Base-by-base conservation (phyloP, 2,329 filamentous ascomycete species). In the Scedosporium dehoogii region DNA sequence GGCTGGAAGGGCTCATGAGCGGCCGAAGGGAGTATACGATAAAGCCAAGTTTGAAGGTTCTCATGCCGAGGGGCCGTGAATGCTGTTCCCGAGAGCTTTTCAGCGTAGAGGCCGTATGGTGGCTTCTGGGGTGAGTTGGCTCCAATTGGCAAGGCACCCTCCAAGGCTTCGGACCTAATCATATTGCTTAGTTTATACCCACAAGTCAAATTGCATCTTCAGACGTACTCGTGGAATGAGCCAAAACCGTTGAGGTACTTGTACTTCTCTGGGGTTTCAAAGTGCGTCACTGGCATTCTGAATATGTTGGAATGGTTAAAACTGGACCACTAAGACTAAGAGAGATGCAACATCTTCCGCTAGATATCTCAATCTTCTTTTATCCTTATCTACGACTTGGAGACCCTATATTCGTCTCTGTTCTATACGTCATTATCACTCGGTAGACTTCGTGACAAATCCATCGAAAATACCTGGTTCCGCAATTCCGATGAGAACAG, bases 61-160 rank as follows among this genome's bases (percentile, higher is more conserved):
- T 87, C 82, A 70, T 84, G 78, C 33, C 88, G 79, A 0, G 87
- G 86, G 1, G 86, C 85, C 3, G 87, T 90, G 71, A 91, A 91
- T 33, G 88, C 80, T 1, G 86, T 89, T 6, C 87, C 88, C 0
- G 87, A 89, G 56, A 90, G 80, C 76, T 89, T 89, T 76, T 96
- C 91, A 27, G 90, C 85, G 75, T 94, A 94, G 29, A 96, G 84
- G 0, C 90, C 91, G 66, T 86, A 85, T 0, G 89, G 82, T 0
- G 86, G 86, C 71, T 91, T 91, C 72, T 96, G 91, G 0, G 91
- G 91, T 2, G 89, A 91, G 78, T 96, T 96, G 51, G 87, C 83
- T 59, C 83, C 90, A 63, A 91, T 71, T 7, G 91, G 90, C 4
- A 93, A 79, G 4, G 91, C 87, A 18, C 86, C 88, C n/a, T 86